A percentile compares a stretch with the other conserved stretches of the same genome.
phyloP scores from a whole-genome alignment of 257 asterid genomes.

The Solanum sejunctum region DNA sequence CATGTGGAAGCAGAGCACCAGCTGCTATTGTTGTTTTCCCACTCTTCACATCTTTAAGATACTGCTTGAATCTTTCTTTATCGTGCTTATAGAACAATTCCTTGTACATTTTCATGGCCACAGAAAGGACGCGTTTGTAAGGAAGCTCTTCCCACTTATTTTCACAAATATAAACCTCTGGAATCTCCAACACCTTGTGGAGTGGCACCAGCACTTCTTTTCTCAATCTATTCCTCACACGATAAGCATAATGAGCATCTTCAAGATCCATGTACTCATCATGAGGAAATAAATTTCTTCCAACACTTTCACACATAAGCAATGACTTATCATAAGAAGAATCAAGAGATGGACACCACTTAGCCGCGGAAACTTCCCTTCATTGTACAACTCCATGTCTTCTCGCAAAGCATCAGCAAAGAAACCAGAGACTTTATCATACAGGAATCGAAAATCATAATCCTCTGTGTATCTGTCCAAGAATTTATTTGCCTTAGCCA shows the following conservation, averaged over 20 bases:
- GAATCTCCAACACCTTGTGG: neutral
- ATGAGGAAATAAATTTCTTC: neutral
- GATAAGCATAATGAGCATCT: neutral
- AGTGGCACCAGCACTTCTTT: constrained; percentile 2
- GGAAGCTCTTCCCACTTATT: neutral
- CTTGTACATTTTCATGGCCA: neutral
- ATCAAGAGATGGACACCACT: constrained; percentile 9
- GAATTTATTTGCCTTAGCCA: neutral
- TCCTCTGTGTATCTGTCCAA: neutral
- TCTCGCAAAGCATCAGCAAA: neutral
- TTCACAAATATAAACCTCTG: neutral
- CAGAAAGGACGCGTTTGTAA: neutral
- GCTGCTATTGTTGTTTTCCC: neutral
- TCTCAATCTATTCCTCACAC: neutral
- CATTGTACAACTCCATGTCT: neutral
- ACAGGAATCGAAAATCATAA: neutral
- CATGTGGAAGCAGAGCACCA: neutral
- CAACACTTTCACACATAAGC: constrained; percentile 4
- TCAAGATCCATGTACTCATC: neutral
- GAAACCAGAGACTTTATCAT: neutral
- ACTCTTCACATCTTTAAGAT: neutral
- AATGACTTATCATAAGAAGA: constrained; percentile 7
- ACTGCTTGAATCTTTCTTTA: neutral
- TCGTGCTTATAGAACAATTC: neutral
- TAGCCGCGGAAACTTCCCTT: neutral